Percentiles rank a stretch among this genome's conserved stretches.
Evolutionary conservation across 352 stramenopile genomes (phyloP).

Genomic region (Globisporangium alternatum): DNA sequence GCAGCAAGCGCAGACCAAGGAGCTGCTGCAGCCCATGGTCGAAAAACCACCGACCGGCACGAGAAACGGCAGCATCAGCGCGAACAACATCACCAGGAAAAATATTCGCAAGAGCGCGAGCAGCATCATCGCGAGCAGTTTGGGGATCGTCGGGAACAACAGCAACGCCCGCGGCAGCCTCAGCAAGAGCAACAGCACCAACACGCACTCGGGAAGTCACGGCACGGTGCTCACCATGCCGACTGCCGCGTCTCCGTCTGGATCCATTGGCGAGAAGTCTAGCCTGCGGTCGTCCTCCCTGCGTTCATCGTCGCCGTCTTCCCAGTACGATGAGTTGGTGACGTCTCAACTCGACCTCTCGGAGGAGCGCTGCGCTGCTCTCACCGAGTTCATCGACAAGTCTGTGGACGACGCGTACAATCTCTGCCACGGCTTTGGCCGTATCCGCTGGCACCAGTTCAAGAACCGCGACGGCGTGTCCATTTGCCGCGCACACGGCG

Average conservation of each 20-base stretch:
- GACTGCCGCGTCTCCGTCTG: conserved; percentile 27
- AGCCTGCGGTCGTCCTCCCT: conserved; percentile 4
- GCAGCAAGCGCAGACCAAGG: conserved; percentile 1
- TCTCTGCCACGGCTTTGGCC: conserved; percentile 71
- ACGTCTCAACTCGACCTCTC: conserved; percentile 12
- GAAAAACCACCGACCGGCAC: conserved; percentile 7
- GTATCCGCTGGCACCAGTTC: conserved; percentile 67
- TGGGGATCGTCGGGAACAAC: conserved; percentile 15
- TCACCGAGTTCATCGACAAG: conserved; percentile 74
- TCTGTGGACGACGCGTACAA: conserved; percentile 82
- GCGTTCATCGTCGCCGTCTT: conserved; percentile 10
- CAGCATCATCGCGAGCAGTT: conserved; percentile 20
- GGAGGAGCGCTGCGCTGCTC: conserved; percentile 20
- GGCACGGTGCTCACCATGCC: conserved; percentile 23
- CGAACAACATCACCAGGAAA: not conserved
- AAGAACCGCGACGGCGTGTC: conserved; percentile 65
- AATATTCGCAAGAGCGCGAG: conserved; percentile 20
- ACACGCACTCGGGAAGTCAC: conserved; percentile 1
- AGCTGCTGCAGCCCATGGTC: not conserved
- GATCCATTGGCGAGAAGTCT: conserved; percentile 17
- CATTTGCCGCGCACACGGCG: conserved; percentile 60
- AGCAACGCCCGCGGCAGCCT: conserved; percentile 9
- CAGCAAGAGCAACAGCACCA: conserved; percentile 16
- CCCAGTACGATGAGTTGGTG: conserved; percentile 2
- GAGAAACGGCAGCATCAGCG: not conserved